phyloP scores from a whole-genome alignment of 2,329 filamentous ascomycete genomes.

The Penicillium sp. region DNA sequence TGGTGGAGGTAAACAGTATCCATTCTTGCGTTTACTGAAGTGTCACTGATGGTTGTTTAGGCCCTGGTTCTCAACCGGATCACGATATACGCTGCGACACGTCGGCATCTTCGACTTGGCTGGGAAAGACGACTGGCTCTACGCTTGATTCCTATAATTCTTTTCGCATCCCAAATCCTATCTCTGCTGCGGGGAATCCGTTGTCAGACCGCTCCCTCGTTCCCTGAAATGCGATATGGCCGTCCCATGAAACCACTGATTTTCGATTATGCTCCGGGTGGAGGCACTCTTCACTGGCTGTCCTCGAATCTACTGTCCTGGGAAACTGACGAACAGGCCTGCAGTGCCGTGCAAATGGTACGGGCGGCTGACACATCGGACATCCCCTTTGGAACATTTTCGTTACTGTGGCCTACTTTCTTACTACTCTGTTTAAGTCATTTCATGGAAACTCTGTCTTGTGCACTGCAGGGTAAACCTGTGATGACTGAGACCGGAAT shows the following conservation, averaged over 20 bases:
- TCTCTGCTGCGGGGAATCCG: slow-evolving; percentile 81
- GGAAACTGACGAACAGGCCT: slow-evolving; percentile 74
- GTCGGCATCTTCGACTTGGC: slow-evolving; percentile 74
- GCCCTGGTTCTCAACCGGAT: slow-evolving; percentile 89
- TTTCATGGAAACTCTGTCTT: slow-evolving; percentile 85
- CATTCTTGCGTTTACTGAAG: background rate
- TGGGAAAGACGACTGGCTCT: slow-evolving; percentile 74
- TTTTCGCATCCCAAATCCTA: slow-evolving; percentile 71
- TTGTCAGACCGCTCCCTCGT: slow-evolving; percentile 83
- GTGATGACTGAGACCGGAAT: slow-evolving; percentile 88
- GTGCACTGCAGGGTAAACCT: slow-evolving; percentile 81
- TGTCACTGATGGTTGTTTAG: slow-evolving; percentile 41
- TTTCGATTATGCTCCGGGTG: slow-evolving; percentile 72
- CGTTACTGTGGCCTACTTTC: slow-evolving; percentile 61
- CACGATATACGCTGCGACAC: slow-evolving; percentile 88
- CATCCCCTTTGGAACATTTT: slow-evolving; percentile 75
- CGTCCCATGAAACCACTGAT: slow-evolving; percentile 67
- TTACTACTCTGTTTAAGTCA: slow-evolving; percentile 69
- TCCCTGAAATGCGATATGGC: slow-evolving; percentile 71
- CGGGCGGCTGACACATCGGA: slow-evolving; percentile 56
- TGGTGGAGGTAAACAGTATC: slow-evolving; percentile 66
- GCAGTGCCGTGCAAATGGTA: slow-evolving; percentile 74
- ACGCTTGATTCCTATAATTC: slow-evolving; percentile 70
- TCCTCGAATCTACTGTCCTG: slow-evolving; percentile 75
- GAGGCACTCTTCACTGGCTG: slow-evolving; percentile 71